Evolutionary conservation across 768 basidiomycete genomes (phyloP).

Genomic region (Pulveroboletus sp.): DNA sequence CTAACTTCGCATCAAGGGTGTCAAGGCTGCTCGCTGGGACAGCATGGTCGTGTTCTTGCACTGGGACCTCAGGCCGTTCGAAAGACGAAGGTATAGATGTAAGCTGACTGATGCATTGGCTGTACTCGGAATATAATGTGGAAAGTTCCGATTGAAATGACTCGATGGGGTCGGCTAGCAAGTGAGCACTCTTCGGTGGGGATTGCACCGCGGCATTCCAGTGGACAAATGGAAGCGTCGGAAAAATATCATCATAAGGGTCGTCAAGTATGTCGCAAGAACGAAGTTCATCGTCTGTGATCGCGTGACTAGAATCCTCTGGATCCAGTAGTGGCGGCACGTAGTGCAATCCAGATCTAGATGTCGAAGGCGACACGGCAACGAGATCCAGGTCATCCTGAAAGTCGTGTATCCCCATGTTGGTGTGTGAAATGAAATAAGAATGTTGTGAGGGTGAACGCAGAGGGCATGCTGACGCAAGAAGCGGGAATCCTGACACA

Average conservation of each 20-base stretch:
- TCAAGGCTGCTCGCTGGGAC: slow-evolving; percentile 13
- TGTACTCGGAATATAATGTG: slow-evolving; percentile 48
- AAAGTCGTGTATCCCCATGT: slow-evolving; percentile 10
- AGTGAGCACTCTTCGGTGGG: not conserved
- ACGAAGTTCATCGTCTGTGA: slow-evolving; percentile 3
- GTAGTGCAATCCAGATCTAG: slow-evolving; percentile 17
- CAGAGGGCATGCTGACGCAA: slow-evolving; percentile 3
- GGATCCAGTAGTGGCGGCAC: slow-evolving; percentile 7
- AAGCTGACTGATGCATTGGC: slow-evolving; percentile 42
- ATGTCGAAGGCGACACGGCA: not conserved
- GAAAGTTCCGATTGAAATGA: slow-evolving; percentile 36
- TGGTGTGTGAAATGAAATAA: slow-evolving; percentile 9
- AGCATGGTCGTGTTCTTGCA: not conserved
- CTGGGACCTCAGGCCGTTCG: slow-evolving; percentile 13
- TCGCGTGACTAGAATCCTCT: slow-evolving; percentile 1
- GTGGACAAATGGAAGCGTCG: slow-evolving; percentile 20
- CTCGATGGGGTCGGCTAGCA: slow-evolving; percentile 20
- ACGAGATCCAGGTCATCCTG: slow-evolving; percentile 9
- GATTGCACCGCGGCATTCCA: slow-evolving; percentile 24
- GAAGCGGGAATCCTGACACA: slow-evolving; percentile 17
- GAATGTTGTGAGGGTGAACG: slow-evolving; percentile 4
- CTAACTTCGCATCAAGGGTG: slow-evolving; percentile 34
- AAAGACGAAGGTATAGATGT: slow-evolving; percentile 35
- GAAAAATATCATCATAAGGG: slow-evolving; percentile 10
- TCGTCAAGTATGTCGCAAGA: slow-evolving; percentile 11